Base-by-base conservation (phyloP, 1,139 yeast species). In the Ashbya aceris region DNA sequence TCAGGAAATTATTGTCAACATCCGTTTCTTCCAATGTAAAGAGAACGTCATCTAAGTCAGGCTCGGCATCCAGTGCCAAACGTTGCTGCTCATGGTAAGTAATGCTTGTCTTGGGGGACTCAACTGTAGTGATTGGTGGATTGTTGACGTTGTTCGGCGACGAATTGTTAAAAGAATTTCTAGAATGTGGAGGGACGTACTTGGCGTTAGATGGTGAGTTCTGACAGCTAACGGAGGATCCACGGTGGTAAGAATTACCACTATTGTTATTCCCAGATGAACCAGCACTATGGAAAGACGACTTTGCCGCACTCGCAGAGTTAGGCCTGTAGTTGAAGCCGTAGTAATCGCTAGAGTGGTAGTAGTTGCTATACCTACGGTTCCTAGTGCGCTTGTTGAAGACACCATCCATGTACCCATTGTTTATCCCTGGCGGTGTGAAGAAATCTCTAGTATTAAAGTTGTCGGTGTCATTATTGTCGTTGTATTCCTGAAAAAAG, bases 371-470 rank as follows among this genome's bases (percentile, higher is more conserved):
- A 35, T 38, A 34, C 30, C 47, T 40, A 29, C 42, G 37, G 45
- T 53, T 58, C 48, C 42, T 56, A 53, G 36, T 51, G 49, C 41
- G 51, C 51, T 62, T 61, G 47, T 69, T 77, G 32, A 77, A 76
- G 48, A 77, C 77, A 51, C 80, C 81, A 51, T 77, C 85, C 81
- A 81, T 73, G 55, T 80, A 81, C 52, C 78, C 81, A 49, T 75
- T 76, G 52, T 78, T 75, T 5, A 78, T 82, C 23, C 87, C 77
- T 46, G 81, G 83, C 1, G 93, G 93, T 2, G 93, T 82, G 56
- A 81, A 82, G 51, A 73, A 79, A 55, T 82, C 89, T 50, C 78
- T 82, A 45, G 89, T 70, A 52, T 74, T 76, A 55, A 76, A 80
- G 20, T 42, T 40, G 17, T 40, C 43, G 23, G 38, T 32, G 26